Evolutionary conservation across 257 asterid species (phyloP).

Genomic region (Vinca minor): DNA sequence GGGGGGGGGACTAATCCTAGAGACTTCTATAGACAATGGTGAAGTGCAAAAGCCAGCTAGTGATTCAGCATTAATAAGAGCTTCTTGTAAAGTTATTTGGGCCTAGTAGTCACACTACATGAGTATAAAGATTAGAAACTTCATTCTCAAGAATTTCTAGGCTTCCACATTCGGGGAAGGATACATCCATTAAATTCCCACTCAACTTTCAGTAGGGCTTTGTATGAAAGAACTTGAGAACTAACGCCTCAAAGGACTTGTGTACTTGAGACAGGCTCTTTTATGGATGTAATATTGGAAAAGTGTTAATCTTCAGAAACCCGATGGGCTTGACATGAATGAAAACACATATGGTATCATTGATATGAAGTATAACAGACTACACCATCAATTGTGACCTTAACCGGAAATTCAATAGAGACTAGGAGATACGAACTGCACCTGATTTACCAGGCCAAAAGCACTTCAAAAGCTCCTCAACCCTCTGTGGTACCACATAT

Average conservation of each 20-base stretch:
- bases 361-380: neutral
- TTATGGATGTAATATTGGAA: too few species aligned
- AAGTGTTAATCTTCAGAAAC: neutral
- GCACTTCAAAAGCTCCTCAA: conserved; percentile 87
- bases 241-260: neutral
- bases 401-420: conserved; percentile 2
- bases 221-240: neutral
- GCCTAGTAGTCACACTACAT: neutral
- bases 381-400: neutral
- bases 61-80: neutral
- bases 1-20: neutral
- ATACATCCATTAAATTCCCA: neutral
- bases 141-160: neutral
- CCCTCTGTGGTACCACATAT: conserved; percentile 78
- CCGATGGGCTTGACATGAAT: neutral
- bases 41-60: neutral
- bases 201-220: neutral
- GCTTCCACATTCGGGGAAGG: neutral
- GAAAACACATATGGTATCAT: neutral
- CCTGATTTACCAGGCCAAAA: conserved; percentile 88
- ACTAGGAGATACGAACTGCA: conserved; percentile 11
- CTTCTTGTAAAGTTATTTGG: too few species aligned
- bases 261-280: neutral
- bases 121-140: neutral
- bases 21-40: neutral